Evolutionary conservation across 345 rosid species (phyloP), one percentile per base, ranked within the genome.

Genomic region (Alliaria petiolata): DNA sequence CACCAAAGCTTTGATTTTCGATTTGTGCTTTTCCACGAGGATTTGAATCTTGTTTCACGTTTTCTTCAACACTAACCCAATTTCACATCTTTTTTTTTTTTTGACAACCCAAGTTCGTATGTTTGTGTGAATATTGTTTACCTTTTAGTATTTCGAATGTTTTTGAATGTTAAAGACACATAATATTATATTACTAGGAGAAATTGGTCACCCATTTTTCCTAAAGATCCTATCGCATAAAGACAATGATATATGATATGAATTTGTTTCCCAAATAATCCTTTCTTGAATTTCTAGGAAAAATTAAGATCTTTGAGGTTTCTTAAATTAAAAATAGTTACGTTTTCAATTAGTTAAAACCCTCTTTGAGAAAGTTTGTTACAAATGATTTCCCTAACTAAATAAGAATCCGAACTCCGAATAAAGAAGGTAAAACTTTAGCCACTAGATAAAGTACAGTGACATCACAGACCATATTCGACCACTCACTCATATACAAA

Each of bases 31-130:
- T 40, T 58, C 54, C 43, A 67, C 73, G 78, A 67, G 73, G 78
- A 67, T 67, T 59, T 74, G 26, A 47, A 45, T 36, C 70, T 54
- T 35, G 58, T 25, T 40, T 58, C 78, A 74, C 72, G 78, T 74
- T 66, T 39, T 50, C 51, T 36, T 64, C n/a, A 26, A 45, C 58
- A 45, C 43, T 44, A 16, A 22, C 28, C 19, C 11, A 14, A 16
- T 31, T 43, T 60, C 63, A 42, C 62, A 51, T 42, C 49, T 43
- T 74, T 47, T 74, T 49, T 74, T 68, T 42, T 67, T 0, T 42
- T 9, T n/a, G n/a, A n/a, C n/a, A n/a, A n/a, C n/a, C n/a, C 4
- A 34, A 40, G 55, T 59, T 75, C 63, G 13, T 51, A 16, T 33
- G 8, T 50, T 39, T 11, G 11, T 49, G 28, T 61, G 33, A 28